Conservation (phyloP, 305 asterid species). For the Caryopteris hybrid region DNA sequence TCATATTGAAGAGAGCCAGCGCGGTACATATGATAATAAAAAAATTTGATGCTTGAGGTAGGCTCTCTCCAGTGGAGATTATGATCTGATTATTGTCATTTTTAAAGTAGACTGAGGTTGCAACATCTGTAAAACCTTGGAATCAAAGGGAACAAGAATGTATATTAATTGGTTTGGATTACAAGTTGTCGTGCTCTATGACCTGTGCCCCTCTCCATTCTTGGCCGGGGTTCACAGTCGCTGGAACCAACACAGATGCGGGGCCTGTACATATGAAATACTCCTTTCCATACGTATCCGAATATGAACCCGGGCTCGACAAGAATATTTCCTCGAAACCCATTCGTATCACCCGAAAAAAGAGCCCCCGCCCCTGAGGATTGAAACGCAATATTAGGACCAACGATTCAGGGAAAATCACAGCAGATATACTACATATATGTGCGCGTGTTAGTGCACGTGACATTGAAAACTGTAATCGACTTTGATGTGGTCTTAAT, state of each 20-base stretch:
- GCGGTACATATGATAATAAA: no score
- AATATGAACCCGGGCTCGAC: conserved; percentile 69
- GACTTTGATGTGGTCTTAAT: no score
- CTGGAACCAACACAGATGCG: conserved; percentile 63
- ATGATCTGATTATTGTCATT: no score
- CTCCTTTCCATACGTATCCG: conserved; percentile 47
- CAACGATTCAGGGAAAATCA: no score
- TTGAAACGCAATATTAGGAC: not conserved
- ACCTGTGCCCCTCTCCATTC: conserved; percentile 94
- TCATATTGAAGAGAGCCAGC: no score
- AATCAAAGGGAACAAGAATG: not conserved
- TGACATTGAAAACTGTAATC: no score
- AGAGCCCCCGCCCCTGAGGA: conserved; percentile 71
- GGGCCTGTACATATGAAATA: conserved; percentile 82
- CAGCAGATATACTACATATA: no score
- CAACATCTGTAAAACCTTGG: not conserved
- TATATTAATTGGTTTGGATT: conserved; percentile 8
- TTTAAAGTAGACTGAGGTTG: no score
- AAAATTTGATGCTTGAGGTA: no score
- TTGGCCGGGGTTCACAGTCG: conserved; percentile 67
- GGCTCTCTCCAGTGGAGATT: no score
- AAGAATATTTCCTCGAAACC: conserved; percentile 71
- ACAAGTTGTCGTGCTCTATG: conserved; percentile 79
- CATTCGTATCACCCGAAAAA: conserved; percentile 69
- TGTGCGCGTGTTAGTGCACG: no score